A percentile compares a stretch with the other conserved stretches of the same genome.
Evolutionary conservation across 2,329 filamentous ascomycete species (phyloP).

Genomic region (Fusarium sp.): DNA sequence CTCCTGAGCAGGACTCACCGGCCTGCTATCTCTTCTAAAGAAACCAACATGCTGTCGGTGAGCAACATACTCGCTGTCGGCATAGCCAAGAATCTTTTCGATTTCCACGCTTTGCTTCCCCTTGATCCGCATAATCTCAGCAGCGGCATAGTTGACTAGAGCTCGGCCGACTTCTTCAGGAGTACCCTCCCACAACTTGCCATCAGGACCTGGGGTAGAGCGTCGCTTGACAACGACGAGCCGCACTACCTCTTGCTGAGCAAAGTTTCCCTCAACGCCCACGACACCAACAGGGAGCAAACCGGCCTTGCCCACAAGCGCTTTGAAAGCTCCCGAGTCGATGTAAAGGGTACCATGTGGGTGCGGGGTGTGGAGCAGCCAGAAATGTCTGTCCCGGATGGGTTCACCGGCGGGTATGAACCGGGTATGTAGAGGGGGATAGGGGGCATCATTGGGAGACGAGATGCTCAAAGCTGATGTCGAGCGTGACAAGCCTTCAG

Average conservation of each 20-base stretch:
- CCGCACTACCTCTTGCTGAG: conserved; percentile 90
- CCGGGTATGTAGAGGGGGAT: conserved; percentile 83
- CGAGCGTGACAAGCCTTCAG: conserved; percentile 52
- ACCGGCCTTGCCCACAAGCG: conserved; percentile 83
- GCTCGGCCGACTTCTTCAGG: conserved; percentile 84
- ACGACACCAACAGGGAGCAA: conserved; percentile 91
- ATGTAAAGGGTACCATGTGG: conserved; percentile 94
- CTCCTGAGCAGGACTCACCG: conserved; percentile 57
- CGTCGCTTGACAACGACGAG: conserved; percentile 79
- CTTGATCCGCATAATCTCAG: conserved; percentile 84
- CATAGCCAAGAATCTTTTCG: conserved; percentile 81
- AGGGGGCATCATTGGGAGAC: conserved; percentile 43
- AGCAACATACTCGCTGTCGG: conserved; percentile 93
- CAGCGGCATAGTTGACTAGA: conserved; percentile 90
- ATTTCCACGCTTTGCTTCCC: conserved; percentile 87
- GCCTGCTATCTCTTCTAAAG: conserved; percentile 64
- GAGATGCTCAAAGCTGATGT: conserved; percentile 54
- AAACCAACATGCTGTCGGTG: conserved; percentile 88
- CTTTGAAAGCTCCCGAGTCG: conserved; percentile 85
- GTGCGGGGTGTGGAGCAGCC: conserved; percentile 90
- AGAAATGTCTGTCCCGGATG: conserved; percentile 94
- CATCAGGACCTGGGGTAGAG: conserved; percentile 51
- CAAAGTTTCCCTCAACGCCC: conserved; percentile 87
- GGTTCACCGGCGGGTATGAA: conserved; percentile 87
- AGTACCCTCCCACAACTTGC: conserved; percentile 59